phyloP scores from a whole-genome alignment of 495 filamentous ascomycete species.

The Talaromyces ruber region DNA sequence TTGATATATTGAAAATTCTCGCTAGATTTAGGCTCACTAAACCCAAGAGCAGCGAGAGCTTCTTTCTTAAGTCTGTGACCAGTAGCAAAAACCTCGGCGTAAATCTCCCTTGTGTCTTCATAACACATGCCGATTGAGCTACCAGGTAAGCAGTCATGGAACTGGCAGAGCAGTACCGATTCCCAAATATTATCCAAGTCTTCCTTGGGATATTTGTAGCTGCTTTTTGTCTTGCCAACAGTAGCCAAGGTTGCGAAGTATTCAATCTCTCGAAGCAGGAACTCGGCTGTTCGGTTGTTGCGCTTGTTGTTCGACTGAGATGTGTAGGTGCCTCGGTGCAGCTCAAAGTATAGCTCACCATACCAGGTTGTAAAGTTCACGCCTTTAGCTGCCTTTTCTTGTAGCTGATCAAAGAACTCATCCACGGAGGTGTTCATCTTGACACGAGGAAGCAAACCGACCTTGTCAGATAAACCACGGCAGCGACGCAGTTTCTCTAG shows the following conservation, averaged over 20 bases:
- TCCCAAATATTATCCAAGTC: constrained; percentile 95
- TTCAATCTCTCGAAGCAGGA: constrained; percentile 78
- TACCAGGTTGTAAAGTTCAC: constrained; percentile 91
- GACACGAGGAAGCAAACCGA: constrained; percentile 74
- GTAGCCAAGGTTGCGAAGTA: constrained; percentile 81
- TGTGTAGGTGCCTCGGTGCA: constrained; percentile 94
- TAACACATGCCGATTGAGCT: constrained; percentile 96
- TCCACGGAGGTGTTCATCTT: constrained; percentile 92
- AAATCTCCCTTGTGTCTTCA: constrained; percentile 82
- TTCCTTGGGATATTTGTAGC: constrained; percentile 84
- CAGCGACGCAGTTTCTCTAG: constrained; percentile 93
- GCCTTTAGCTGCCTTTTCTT: constrained; percentile 61
- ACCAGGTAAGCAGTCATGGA: constrained; percentile 96
- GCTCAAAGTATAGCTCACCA: constrained; percentile 94
- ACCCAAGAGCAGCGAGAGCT: constrained; percentile 57
- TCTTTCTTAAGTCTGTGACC: constrained; percentile 63
- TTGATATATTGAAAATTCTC: constrained; percentile 53
- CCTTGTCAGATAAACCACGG: constrained; percentile 83
- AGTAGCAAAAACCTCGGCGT: constrained; percentile 70
- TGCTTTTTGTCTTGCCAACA: constrained; percentile 42
- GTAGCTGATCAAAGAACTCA: constrained; percentile 82
- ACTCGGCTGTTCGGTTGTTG: constrained; percentile 81
- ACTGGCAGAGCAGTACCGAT: constrained; percentile 74
- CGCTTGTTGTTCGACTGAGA: constrained; percentile 95
- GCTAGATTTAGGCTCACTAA: constrained; percentile 27